A percentile compares a stretch with the other conserved stretches of the same genome.
Conservation (phyloP, 768 basidiomycete species). For the Suillus occidentalis region DNA sequence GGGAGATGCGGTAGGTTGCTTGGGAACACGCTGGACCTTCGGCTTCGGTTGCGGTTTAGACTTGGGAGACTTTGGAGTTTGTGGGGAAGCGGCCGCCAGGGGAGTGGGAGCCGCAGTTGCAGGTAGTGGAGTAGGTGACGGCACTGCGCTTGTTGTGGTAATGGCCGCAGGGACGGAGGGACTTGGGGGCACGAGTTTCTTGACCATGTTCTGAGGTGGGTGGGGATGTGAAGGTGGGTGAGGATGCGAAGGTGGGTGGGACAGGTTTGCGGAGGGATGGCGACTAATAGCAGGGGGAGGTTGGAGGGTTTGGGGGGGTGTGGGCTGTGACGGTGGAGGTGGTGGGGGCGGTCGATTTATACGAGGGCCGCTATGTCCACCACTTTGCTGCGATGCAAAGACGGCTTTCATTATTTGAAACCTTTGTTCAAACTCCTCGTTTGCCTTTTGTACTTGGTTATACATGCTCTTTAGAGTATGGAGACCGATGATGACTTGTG, state of each 20-base stretch:
- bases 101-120: constrained; percentile 52
- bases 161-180: constrained; percentile 21
- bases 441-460: constrained; percentile 41
- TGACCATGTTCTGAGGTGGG: constrained; percentile 18
- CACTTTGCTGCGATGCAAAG: constrained; percentile 3
- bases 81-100: constrained; percentile 53
- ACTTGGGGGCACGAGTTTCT: constrained; percentile 22
- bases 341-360: constrained; percentile 9
- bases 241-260: constrained; percentile 11
- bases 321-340: constrained; percentile 16
- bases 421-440: constrained; percentile 38
- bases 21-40: constrained; percentile 37
- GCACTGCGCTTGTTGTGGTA: constrained; percentile 6
- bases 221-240: constrained; percentile 8
- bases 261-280: constrained; percentile 31
- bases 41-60: constrained; percentile 49
- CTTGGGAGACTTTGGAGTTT: constrained; percentile 72
- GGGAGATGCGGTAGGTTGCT: constrained; percentile 35
- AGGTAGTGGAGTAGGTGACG: constrained; percentile 46
- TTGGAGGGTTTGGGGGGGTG: constrained; percentile 19
- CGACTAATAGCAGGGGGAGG: constrained; percentile 25
- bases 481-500: constrained; percentile 36
- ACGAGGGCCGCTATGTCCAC: background rate
- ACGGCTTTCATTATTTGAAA: constrained; percentile 26
- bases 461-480: constrained; percentile 46